Conservation (phyloP, 2,329 filamentous ascomycete genomes). For the Ascochyta viciae-villosae region DNA sequence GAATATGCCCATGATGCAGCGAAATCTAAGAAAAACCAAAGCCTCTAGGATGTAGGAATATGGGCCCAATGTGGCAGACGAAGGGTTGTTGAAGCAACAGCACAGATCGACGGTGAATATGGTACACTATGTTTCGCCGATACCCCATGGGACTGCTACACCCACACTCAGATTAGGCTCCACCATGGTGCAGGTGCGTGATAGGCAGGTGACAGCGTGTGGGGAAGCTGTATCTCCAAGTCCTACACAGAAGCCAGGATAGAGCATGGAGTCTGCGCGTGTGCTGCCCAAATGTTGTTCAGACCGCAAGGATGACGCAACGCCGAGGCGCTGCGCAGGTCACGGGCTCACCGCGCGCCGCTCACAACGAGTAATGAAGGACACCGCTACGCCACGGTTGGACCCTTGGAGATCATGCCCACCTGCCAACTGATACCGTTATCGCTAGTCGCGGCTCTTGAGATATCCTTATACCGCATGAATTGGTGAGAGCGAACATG, state of each 20-base stretch:
- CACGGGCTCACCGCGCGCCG: neutral
- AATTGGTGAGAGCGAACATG: no score
- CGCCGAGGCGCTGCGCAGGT: constrained; percentile 3
- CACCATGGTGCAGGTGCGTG: constrained; percentile 21
- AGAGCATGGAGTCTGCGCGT: constrained; percentile 2
- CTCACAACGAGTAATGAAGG: constrained; percentile 14
- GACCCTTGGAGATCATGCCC: constrained; percentile 10
- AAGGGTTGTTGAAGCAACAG: constrained; percentile 1
- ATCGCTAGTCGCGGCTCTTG: constrained; percentile 17
- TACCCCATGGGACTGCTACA: constrained; percentile 12
- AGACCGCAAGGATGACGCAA: constrained; percentile 12
- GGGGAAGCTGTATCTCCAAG: constrained; percentile 6
- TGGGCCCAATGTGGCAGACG: neutral
- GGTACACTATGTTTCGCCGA: constrained; percentile 15
- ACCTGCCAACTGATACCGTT: constrained; percentile 10
- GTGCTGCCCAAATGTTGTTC: neutral
- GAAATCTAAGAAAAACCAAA: neutral
- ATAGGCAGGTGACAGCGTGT: constrained; percentile 31
- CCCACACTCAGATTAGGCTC: constrained; percentile 10
- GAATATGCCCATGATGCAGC: constrained; percentile 27
- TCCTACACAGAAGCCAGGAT: constrained; percentile 11
- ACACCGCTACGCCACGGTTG: constrained; percentile 9
- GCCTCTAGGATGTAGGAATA: neutral
- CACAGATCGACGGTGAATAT: constrained; percentile 2
- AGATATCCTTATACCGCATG: neutral